Evolutionary conservation across 139 green algal genomes (phyloP), one percentile per base, ranked within the genome.

Genomic region (Haematococcus lacustris): DNA sequence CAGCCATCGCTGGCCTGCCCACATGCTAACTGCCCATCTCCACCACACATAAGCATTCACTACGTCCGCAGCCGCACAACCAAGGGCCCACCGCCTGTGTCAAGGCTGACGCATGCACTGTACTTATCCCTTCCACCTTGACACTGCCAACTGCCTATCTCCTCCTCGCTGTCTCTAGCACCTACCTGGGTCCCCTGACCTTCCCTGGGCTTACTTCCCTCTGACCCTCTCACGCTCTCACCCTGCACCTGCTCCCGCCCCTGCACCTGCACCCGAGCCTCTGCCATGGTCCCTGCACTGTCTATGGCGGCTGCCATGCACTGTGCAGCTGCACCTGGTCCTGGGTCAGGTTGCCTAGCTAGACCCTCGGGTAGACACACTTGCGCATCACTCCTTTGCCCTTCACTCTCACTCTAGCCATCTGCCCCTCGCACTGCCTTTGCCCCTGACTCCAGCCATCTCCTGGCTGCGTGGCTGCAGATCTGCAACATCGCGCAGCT

Each of bases 401-500:
- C 43, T 17, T 28, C 43, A 9, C 43, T 53, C 17, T 53, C 43
- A 9, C 43, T 53, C 17, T 9, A 57, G 13, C 47, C 47, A 57
- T 57, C 13, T 13, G 13, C 47, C 47, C 13, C 13, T 57, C 47
- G 47, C 47, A 13, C 47, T 57, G 47, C 21, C 13, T 21, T 57
- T 13, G 47, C 13, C 13, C 13, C 21, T 13, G 21, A 21, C 13
- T 57, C 13, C 13, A 57, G 21, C 47, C 13, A 28, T 13, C 47
- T 57, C 21, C 21, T n/a, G n/a, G n/a, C 47, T 57, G 47, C 47
- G 21, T 32, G 21, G 53, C 26, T 32, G 53, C 53, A 72, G 41
- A 72, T 61, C 2, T 72, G 67, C 67, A 72, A 72, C 67, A 40
- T 33, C 28, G 67, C 67, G 33, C 67, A 72, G 67, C 43, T 72